phyloP scores from a whole-genome alignment of 1,284 basidiomycete species.

The Rhodotorula sp. region DNA sequence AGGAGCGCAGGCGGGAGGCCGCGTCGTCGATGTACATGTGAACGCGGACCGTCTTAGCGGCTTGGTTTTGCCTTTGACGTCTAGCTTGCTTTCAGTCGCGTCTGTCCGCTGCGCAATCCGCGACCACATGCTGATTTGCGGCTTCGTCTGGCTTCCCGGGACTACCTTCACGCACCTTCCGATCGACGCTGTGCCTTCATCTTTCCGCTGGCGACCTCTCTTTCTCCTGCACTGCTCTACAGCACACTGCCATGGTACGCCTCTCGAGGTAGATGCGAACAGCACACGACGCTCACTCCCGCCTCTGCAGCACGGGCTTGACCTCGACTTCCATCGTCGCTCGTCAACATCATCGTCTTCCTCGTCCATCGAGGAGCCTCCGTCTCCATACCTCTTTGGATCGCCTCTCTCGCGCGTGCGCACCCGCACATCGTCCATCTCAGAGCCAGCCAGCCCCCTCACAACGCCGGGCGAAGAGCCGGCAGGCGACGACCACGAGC shows the following conservation, averaged over 20 bases:
- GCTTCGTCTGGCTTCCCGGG: background rate
- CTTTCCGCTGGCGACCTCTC: background rate
- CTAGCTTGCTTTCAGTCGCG: background rate
- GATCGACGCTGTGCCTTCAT: background rate
- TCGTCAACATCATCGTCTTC: background rate
- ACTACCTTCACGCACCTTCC: background rate
- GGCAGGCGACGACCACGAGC: background rate
- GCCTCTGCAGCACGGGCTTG: background rate
- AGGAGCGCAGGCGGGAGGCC: constrained; percentile 21
- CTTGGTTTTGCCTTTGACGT: no score
- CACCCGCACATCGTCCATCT: constrained; percentile 8
- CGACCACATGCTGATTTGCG: background rate
- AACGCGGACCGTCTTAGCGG: background rate
- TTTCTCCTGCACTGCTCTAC: background rate
- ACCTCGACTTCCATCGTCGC: background rate
- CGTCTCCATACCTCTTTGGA: constrained; percentile 1
- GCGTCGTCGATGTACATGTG: constrained; percentile 35
- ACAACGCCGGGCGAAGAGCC: background rate
- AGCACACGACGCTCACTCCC: background rate
- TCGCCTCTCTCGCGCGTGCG: background rate
- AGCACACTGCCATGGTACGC: background rate
- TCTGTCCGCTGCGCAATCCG: background rate
- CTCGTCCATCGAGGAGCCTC: background rate
- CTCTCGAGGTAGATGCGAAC: no score
- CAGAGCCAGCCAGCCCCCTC: background rate